Evolutionary conservation across 2,329 filamentous ascomycete genomes (phyloP).

Genomic region (Monilinia fructicola): DNA sequence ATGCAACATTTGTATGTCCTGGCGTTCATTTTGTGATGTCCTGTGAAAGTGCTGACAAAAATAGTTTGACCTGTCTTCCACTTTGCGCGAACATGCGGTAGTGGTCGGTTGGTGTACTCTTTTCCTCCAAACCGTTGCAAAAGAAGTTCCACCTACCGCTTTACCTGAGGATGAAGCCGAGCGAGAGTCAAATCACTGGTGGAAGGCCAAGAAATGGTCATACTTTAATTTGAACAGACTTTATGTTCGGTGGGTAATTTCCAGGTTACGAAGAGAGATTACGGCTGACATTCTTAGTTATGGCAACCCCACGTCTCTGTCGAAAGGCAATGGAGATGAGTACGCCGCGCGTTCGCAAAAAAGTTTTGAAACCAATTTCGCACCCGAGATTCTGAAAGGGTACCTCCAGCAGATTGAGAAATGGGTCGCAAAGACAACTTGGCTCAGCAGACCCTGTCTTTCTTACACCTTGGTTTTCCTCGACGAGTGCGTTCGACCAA

Average conservation of each 20-base stretch:
- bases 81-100: slow-evolving; percentile 73
- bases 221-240: slow-evolving; percentile 97
- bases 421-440: slow-evolving; percentile 91
- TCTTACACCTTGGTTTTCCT: slow-evolving; percentile 93
- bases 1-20: slow-evolving; percentile 83
- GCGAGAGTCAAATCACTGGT: slow-evolving; percentile 94
- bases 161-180: slow-evolving; percentile 79
- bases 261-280: not conserved
- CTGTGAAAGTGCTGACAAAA: slow-evolving; percentile 39
- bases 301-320: slow-evolving; percentile 77
- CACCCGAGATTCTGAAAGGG: slow-evolving; percentile 92
- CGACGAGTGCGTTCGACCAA: slow-evolving; percentile 96
- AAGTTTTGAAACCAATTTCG: slow-evolving; percentile 85
- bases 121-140: slow-evolving; percentile 86
- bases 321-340: slow-evolving; percentile 72
- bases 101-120: slow-evolving; percentile 96
- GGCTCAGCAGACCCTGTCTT: slow-evolving; percentile 91
- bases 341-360: slow-evolving; percentile 83
- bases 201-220: slow-evolving; percentile 99
- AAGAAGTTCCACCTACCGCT: slow-evolving; percentile 74
- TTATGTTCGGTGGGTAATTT: slow-evolving; percentile 71
- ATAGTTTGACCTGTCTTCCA: slow-evolving; percentile 80
- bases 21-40: slow-evolving; percentile 27
- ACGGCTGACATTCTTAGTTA: slow-evolving; percentile 58
- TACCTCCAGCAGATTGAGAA: slow-evolving; percentile 95